Evolutionary conservation across 306 rosid species (phyloP).

Genomic region (Lupinus albus): DNA sequence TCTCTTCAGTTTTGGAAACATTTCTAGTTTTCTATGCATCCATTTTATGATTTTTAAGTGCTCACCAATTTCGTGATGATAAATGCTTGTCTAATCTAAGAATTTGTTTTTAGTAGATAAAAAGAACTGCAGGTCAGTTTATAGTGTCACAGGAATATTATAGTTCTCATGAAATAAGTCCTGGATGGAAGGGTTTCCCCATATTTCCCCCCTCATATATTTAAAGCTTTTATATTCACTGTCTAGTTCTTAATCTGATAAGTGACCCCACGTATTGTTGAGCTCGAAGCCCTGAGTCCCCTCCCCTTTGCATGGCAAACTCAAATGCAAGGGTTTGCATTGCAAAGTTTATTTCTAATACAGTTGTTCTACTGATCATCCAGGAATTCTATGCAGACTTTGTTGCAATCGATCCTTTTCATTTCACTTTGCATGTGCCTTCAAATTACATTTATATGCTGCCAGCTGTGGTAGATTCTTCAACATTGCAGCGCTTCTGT

Average conservation of each 20-base stretch:
- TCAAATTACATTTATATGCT: conserved; percentile 83
- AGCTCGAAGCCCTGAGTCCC: conserved; percentile 10
- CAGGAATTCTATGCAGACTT: conserved; percentile 95
- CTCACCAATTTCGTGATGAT: conserved; percentile 4
- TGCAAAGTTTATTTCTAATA: conserved; percentile 39
- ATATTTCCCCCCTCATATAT: background rate
- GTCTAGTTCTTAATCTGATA: conserved; percentile 28
- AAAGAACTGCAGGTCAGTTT: conserved; percentile 11
- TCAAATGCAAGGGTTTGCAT: conserved; percentile 29
- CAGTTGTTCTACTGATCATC: conserved; percentile 44
- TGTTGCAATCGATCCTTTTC: conserved; percentile 83
- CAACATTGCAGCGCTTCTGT: conserved; percentile 66
- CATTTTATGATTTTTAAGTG: conserved; percentile 13
- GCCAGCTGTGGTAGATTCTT: conserved; percentile 87
- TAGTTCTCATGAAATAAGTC: conserved; percentile 29
- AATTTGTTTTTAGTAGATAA: conserved; percentile 7
- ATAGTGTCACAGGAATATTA: conserved; percentile 11
- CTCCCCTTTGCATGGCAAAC: conserved; percentile 27
- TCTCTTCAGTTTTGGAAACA: conserved; percentile 39
- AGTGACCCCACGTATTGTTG: conserved; percentile 21
- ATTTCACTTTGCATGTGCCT: conserved; percentile 77
- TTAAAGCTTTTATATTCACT: background rate
- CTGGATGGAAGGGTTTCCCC: background rate
- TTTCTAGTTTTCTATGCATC: conserved; percentile 22
- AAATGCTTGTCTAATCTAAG: conserved; percentile 9